Evolutionary conservation across 1,284 basidiomycete species (phyloP).

Genomic region (Ganoderma lingzhi): DNA sequence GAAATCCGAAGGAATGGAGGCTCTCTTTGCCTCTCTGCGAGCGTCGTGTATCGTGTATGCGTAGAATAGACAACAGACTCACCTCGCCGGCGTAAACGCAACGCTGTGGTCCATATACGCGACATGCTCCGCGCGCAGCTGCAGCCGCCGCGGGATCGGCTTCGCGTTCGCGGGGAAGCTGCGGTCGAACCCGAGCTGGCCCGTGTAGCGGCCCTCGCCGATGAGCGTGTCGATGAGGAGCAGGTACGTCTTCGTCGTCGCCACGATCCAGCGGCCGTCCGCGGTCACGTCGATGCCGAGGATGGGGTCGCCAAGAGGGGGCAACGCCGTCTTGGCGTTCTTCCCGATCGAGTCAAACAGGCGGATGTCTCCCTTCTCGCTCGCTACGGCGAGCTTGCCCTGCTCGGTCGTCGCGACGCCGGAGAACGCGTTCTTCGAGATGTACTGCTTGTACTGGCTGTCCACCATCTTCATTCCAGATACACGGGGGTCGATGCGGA

Average conservation of each 20-base stretch:
- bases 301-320: conserved; percentile 95
- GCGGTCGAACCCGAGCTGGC: conserved; percentile 91
- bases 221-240: conserved; percentile 96
- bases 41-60: not conserved
- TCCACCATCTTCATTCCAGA: conserved; percentile 95
- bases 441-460: conserved; percentile 96
- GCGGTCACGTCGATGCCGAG: conserved; percentile 95
- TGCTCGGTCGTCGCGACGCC: conserved; percentile 88
- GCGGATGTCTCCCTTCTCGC: conserved; percentile 96
- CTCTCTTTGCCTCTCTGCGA: not conserved
- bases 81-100: conserved; percentile 93
- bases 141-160: conserved; percentile 90
- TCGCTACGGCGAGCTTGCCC: conserved; percentile 93
- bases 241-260: conserved; percentile 95
- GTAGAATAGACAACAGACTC: conserved; percentile 29
- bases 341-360: conserved; percentile 97
- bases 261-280: conserved; percentile 94
- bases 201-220: conserved; percentile 89
- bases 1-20: not conserved
- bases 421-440: conserved; percentile 95
- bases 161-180: conserved; percentile 96
- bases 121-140: conserved; percentile 92
- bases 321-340: conserved; percentile 99
- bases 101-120: conserved; percentile 94
- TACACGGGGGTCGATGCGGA: conserved; percentile 96